These are phyloP conservation scores for Suillus placidus DNA, from an alignment of 768 basidiomycete species.

Conservation along the genomic window DNA sequence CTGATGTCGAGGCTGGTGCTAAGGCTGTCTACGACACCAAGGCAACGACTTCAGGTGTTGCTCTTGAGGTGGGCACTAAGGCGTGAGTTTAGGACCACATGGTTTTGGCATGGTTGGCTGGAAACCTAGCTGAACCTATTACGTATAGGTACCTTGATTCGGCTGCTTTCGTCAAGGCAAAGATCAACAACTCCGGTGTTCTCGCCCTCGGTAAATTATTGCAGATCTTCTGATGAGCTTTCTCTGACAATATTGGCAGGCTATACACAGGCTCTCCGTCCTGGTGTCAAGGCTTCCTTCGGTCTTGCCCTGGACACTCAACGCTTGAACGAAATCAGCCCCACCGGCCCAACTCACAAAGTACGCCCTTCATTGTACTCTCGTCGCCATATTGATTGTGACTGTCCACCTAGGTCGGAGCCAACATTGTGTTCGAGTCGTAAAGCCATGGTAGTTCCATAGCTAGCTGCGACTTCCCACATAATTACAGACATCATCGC, in stretches of 20 bases:
- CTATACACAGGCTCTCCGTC: constrained; percentile 92
- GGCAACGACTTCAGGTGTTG: constrained; percentile 81
- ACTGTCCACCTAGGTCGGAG: constrained; percentile 55
- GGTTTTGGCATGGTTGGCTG: background rate
- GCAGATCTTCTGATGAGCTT: background rate
- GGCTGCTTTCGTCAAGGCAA: constrained; percentile 94
- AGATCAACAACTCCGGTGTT: constrained; percentile 97
- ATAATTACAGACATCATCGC: constrained; percentile 1
- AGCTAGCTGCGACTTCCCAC: constrained; percentile 15
- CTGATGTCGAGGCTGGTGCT: constrained; percentile 92
- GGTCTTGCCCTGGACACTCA: constrained; percentile 96
- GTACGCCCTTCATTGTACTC: constrained; percentile 32
- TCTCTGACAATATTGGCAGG: constrained; percentile 43
- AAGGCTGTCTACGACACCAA: constrained; percentile 97
- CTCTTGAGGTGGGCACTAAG: constrained; percentile 95
- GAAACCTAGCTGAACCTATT: background rate
- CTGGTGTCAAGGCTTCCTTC: constrained; percentile 90
- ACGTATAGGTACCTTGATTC: constrained; percentile 72
- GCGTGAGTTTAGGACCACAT: constrained; percentile 54
- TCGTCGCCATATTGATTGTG: constrained; percentile 4
- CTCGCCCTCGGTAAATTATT: constrained; percentile 69
- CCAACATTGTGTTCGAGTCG: constrained; percentile 74
- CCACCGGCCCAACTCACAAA: constrained; percentile 77
- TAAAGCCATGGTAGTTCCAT: constrained; percentile 37
- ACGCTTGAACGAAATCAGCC: constrained; percentile 75